Conservation (phyloP, 108 stramenopile genomes). For the Seminavis robusta region DNA sequence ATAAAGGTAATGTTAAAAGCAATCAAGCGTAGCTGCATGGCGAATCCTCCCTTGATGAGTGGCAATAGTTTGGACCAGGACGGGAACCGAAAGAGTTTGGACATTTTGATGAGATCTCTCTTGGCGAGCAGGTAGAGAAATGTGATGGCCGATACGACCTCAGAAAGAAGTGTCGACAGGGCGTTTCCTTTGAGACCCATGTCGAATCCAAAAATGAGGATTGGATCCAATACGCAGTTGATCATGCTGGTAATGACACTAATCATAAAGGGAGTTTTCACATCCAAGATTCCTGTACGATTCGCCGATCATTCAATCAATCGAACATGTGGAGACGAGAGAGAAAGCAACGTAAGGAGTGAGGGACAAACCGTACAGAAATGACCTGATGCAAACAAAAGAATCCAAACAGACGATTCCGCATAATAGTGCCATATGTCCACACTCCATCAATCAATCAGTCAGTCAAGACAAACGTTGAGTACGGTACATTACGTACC, state of each 20-base stretch:
- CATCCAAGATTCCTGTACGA: slow-evolving; percentile 70
- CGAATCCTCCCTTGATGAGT: slow-evolving; percentile 60
- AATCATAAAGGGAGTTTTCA: slow-evolving; percentile 81
- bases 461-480: too few species aligned
- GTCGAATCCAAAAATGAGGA: slow-evolving; percentile 42
- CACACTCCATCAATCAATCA: too few species aligned
- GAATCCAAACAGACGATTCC: too few species aligned
- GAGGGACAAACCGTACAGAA: too few species aligned
- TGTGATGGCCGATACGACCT: slow-evolving; percentile 46
- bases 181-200: slow-evolving; percentile 76
- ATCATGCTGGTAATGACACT: slow-evolving; percentile 60
- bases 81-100: slow-evolving; percentile 47
- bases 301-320: too few species aligned
- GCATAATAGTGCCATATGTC: too few species aligned
- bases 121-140: slow-evolving; percentile 55
- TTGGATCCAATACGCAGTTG: slow-evolving; percentile 74
- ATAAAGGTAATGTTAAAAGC: slow-evolving; percentile 71
- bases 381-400: too few species aligned
- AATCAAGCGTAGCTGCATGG: slow-evolving; percentile 65
- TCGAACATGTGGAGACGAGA: too few species aligned
- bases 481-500: too few species aligned
- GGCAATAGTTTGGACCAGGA: slow-evolving; percentile 38
- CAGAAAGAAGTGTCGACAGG: slow-evolving; percentile 64
- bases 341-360: too few species aligned
- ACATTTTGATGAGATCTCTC: slow-evolving; percentile 37